Conservation (phyloP, 2,329 filamentous ascomycete genomes). For the Fusarium clavum region DNA sequence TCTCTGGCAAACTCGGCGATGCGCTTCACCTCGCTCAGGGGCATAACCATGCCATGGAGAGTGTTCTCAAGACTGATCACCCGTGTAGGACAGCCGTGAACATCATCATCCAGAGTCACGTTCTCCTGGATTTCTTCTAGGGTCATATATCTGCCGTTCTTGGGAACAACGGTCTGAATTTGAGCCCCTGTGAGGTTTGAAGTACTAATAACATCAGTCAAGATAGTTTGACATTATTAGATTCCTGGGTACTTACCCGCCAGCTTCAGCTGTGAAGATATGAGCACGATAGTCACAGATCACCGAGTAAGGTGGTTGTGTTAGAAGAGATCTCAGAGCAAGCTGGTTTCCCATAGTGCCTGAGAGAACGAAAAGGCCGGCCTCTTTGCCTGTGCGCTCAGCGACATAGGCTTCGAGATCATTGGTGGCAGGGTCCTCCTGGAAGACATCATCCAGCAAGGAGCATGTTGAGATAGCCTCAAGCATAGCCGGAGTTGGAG, state of each 20-base stretch:
- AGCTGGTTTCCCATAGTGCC: slow-evolving; percentile 97
- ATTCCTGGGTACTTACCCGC: slow-evolving; percentile 58
- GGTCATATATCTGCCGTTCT: slow-evolving; percentile 79
- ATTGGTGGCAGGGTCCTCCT: slow-evolving; percentile 82
- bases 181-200: slow-evolving; percentile 78
- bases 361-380: slow-evolving; percentile 82
- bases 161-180: slow-evolving; percentile 73
- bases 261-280: slow-evolving; percentile 75
- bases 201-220: slow-evolving; percentile 60
- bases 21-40: slow-evolving; percentile 74
- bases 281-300: slow-evolving; percentile 84
- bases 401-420: slow-evolving; percentile 81
- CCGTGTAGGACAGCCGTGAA: slow-evolving; percentile 82
- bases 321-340: slow-evolving; percentile 80
- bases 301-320: slow-evolving; percentile 82
- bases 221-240: rapidly evolving
- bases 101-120: slow-evolving; percentile 73
- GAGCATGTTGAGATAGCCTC: slow-evolving; percentile 79
- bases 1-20: slow-evolving; percentile 77
- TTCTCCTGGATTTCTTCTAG: slow-evolving; percentile 79
- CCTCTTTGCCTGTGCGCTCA: slow-evolving; percentile 78
- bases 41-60: slow-evolving; percentile 81
- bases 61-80: slow-evolving; percentile 91
- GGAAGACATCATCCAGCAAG: slow-evolving; percentile 85
- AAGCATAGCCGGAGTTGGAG: slow-evolving; percentile 84